Conservation (phyloP, 768 basidiomycete genomes). For the Tricholoma furcatifolium region DNA sequence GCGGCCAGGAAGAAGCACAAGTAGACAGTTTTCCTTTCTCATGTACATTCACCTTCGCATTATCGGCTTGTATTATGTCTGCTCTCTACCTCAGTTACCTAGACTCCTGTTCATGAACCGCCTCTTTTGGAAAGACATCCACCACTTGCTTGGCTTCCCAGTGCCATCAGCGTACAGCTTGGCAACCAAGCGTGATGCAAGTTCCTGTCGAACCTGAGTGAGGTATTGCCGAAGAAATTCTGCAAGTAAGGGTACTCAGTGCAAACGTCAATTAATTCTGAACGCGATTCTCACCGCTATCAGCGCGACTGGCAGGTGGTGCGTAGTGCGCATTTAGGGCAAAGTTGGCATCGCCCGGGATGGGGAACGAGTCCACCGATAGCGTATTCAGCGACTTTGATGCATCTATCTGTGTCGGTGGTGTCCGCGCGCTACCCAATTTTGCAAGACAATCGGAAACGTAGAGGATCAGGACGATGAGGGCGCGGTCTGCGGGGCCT, state of each 20-base stretch:
- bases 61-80: slow-evolving; percentile 10
- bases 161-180: slow-evolving; percentile 90
- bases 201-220: slow-evolving; percentile 89
- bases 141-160: slow-evolving; percentile 98
- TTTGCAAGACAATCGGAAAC: slow-evolving; percentile 96
- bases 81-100: slow-evolving; percentile 49
- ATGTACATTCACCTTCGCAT: slow-evolving; percentile 17
- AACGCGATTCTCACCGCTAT: slow-evolving; percentile 59
- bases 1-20: slow-evolving; percentile 58
- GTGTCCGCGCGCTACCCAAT: slow-evolving; percentile 69
- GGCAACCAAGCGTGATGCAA: slow-evolving; percentile 83
- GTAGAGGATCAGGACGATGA: slow-evolving; percentile 97
- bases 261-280: background rate
- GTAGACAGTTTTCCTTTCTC: slow-evolving; percentile 30
- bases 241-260: slow-evolving; percentile 28
- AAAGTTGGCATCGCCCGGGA: slow-evolving; percentile 96
- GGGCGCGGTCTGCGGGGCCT: slow-evolving; percentile 90
- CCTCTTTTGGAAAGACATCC: slow-evolving; percentile 99
- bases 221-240: slow-evolving; percentile 92
- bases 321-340: slow-evolving; percentile 91
- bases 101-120: slow-evolving; percentile 93
- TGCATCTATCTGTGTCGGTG: slow-evolving; percentile 80
- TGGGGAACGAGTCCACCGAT: slow-evolving; percentile 88
- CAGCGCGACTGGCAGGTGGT: slow-evolving; percentile 68
- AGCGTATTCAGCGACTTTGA: slow-evolving; percentile 86